Evolutionary conservation across 805 yeast genomes (phyloP), one percentile per base, ranked within the genome.

Genomic region (Yamadazyma tumulicola): DNA sequence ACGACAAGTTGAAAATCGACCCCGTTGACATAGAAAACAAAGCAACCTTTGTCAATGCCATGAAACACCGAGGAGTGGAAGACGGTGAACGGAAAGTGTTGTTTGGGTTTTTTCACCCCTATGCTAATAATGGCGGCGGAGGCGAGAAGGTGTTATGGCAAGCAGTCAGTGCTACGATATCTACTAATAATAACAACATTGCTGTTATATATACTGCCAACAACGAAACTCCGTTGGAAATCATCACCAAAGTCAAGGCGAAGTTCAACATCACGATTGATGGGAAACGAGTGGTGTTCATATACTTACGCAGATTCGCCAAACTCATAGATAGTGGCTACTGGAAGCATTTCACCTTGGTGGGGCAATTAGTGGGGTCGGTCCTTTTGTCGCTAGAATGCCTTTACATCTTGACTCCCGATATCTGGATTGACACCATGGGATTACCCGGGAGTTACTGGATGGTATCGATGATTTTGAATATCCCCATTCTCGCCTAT

Each of bases 111-210:
- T 88, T 93, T 65, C 99, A 93, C 60, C 98, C 98, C 0, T 85
- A 81, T 49, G 88, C 96, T 44, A 85, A 85, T 54, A 94, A 96
- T 25, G 96, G 95, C 29, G 99, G 99, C 13, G 99, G 99, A 19
- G 99, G 99, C 16, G 99, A 93, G 55, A 76, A 91, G 37, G 98
- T 93, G 0, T 65, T 93, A 26, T 93, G 98, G 98, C 88, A 85
- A 36, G 96, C 96, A 0, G 85, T 91, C 5, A 72, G 75, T 46
- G 71, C 81, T 20, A 84, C 95, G 0, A 63, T 89, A 39, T 45
- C 56, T 7, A 59, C 65, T 15, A 67, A 71, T 41, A 59, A 61
- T 5, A 50, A 59, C 19, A 77, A 79, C 47, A 61, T 85, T 6
- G 84, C 74, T 2, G 79, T 76, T 1, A 66, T 93, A 6, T 93